Evolutionary conservation across 164 flowering plant species (phyloP).

Genomic region (Buxus sempervirens): DNA sequence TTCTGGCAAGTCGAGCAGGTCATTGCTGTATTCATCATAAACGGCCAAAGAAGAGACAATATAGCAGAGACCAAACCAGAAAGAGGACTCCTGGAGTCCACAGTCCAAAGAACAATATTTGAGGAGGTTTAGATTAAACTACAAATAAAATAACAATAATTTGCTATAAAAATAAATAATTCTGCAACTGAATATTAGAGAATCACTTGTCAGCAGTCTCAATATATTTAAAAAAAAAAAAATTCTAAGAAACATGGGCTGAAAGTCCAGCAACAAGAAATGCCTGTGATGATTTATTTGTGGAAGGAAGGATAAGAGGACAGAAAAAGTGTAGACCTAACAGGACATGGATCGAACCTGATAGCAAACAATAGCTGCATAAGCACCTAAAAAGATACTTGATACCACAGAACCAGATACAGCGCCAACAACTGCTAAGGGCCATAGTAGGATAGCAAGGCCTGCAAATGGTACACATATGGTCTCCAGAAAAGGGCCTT

Average conservation of each 20-base stretch:
- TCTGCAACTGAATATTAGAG: too few relatives aligned
- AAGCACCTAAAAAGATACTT: constrained; percentile 72
- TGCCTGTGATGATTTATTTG: too few relatives aligned
- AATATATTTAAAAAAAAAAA: too few relatives aligned
- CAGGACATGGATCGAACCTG: constrained; percentile 44
- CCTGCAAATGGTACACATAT: constrained; percentile 97
- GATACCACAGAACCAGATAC: constrained; percentile 59
- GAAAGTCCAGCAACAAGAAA: too few relatives aligned
- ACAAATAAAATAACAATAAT: too few relatives aligned
- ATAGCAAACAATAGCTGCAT: constrained; percentile 74
- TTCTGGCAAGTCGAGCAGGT: constrained; percentile 81
- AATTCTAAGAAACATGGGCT: too few relatives aligned
- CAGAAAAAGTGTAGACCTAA: too few relatives aligned
- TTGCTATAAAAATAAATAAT: background rate
- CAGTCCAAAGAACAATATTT: constrained; percentile 6
- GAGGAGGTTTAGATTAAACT: background rate
- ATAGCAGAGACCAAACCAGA: constrained; percentile 64
- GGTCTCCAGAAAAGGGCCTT: constrained; percentile 95
- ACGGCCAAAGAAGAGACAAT: constrained; percentile 62
- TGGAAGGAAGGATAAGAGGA: too few relatives aligned
- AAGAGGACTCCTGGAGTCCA: constrained; percentile 66
- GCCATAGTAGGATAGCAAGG: constrained; percentile 88
- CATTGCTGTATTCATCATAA: constrained; percentile 89
- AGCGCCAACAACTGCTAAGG: constrained; percentile 72
- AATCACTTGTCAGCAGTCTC: too few relatives aligned